phyloP scores from a whole-genome alignment of 2,329 filamentous ascomycete species.

The Aspergillus sp. region DNA sequence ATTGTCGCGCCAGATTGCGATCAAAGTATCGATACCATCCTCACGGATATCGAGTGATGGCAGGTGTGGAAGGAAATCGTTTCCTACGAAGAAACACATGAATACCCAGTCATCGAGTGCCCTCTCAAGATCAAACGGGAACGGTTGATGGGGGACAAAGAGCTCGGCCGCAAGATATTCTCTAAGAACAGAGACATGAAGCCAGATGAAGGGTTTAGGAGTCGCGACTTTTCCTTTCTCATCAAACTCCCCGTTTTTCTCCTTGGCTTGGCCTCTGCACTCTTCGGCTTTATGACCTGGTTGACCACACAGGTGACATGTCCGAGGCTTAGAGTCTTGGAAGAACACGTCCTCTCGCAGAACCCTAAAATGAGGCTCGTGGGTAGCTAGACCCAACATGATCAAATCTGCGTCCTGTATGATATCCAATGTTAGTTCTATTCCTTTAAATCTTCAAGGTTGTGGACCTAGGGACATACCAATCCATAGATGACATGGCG shows the following conservation, averaged over 20 bases:
- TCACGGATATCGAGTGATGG: slow-evolving; percentile 97
- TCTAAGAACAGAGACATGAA: slow-evolving; percentile 85
- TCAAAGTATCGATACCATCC: slow-evolving; percentile 93
- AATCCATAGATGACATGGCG: slow-evolving; percentile 97
- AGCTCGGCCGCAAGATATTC: slow-evolving; percentile 94
- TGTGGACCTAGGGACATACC: slow-evolving; percentile 26
- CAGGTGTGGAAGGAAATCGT: slow-evolving; percentile 95
- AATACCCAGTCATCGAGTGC: slow-evolving; percentile 98
- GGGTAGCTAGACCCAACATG: slow-evolving; percentile 95
- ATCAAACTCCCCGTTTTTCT: slow-evolving; percentile 75
- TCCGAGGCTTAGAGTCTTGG: slow-evolving; percentile 77
- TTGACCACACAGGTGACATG: slow-evolving; percentile 87
- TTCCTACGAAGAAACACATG: slow-evolving; percentile 98
- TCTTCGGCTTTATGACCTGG: slow-evolving; percentile 85
- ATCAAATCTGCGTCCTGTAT: slow-evolving; percentile 87
- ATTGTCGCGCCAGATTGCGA: slow-evolving; percentile 95
- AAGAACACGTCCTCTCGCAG: slow-evolving; percentile 96
- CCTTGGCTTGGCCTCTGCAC: slow-evolving; percentile 76
- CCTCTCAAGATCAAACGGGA: slow-evolving; percentile 89
- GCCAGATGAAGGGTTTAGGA: slow-evolving; percentile 96
- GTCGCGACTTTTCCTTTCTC: slow-evolving; percentile 71
- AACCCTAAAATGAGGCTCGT: slow-evolving; percentile 95
- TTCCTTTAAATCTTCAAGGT: not conserved
- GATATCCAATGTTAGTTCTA: slow-evolving; percentile 21
- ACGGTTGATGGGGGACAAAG: slow-evolving; percentile 75